These are phyloP conservation scores for Syzygium malaccense DNA, from an alignment of 441 rosid species.

Conservation along the genomic window DNA sequence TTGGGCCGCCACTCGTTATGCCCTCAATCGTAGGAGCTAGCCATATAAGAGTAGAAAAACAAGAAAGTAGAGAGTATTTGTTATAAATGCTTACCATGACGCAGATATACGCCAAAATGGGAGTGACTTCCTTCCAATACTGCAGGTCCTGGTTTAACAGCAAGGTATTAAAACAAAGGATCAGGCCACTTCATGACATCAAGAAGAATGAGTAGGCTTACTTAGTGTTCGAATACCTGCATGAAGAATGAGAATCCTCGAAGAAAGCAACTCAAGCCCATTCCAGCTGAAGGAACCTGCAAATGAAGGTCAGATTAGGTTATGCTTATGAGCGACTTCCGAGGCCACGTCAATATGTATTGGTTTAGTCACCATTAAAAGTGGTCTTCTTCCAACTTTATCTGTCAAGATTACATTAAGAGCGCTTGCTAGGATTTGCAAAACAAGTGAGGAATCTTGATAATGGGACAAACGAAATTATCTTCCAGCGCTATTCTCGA, in stretches of 20 bases:
- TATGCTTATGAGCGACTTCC: conserved; percentile 32
- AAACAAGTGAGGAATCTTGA: not conserved
- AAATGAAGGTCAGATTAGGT: not conserved
- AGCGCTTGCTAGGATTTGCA: not conserved
- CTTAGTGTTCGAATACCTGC: conserved; percentile 23
- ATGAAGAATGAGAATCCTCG: conserved; percentile 31
- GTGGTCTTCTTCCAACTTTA: conserved; percentile 35
- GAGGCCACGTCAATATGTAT: not conserved
- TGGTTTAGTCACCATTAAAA: not conserved
- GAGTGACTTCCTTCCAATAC: conserved; percentile 28
- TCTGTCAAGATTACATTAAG: not conserved
- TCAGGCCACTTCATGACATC: not conserved
- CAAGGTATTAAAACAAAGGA: not conserved
- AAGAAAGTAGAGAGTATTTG: not conserved
- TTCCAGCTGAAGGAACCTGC: conserved; percentile 39
- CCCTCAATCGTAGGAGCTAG: not conserved
- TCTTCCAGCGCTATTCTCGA: not conserved
- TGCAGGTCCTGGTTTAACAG: conserved; percentile 18
- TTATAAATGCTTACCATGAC: conserved; percentile 26
- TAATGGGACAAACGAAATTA: not conserved
- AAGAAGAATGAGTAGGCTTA: not conserved
- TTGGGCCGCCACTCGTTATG: not conserved
- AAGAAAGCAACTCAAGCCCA: conserved; percentile 23
- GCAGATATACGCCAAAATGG: conserved; percentile 31
- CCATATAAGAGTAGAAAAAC: not conserved